Evolutionary conservation across 768 basidiomycete species (phyloP).

Genomic region (Neoboletus magnificus): DNA sequence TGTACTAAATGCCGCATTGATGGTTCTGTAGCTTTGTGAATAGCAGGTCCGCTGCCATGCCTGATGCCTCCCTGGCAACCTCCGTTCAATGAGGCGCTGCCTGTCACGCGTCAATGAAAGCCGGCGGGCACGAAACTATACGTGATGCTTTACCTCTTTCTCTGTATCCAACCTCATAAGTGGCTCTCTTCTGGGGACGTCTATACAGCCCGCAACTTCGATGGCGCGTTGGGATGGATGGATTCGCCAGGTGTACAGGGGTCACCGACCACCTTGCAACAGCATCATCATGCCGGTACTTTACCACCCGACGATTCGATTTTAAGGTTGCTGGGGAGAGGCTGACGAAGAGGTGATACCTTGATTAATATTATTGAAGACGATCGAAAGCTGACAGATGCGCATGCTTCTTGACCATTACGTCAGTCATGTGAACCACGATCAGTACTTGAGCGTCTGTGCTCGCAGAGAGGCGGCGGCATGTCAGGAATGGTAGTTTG

Average conservation of each 20-base stretch:
- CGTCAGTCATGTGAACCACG: background rate
- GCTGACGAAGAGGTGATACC: constrained; percentile 12
- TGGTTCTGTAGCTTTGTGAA: constrained; percentile 25
- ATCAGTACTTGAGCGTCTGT: background rate
- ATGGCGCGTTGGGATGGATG: background rate
- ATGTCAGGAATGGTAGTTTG: background rate
- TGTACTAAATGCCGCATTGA: constrained; percentile 17
- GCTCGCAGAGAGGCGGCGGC: constrained; percentile 1
- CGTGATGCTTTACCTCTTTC: constrained; percentile 25
- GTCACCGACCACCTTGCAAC: background rate
- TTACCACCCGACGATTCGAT: constrained; percentile 11
- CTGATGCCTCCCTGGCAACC: constrained; percentile 7
- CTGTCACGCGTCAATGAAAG: constrained; percentile 15
- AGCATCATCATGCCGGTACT: background rate
- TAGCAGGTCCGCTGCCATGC: constrained; percentile 22
- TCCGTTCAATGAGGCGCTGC: constrained; percentile 6
- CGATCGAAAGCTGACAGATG: constrained; percentile 12
- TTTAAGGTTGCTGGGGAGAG: constrained; percentile 13
- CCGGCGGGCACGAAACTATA: constrained; percentile 17
- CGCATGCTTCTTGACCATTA: constrained; percentile 1
- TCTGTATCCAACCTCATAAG: constrained; percentile 19
- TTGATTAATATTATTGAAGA: constrained; percentile 17
- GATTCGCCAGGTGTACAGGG: constrained; percentile 14
- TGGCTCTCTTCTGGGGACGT: constrained; percentile 15
- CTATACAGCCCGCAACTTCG: constrained; percentile 14